Evolutionary conservation across 2,329 filamentous ascomycete species (phyloP).

Genomic region (Penicillium verrucosum): DNA sequence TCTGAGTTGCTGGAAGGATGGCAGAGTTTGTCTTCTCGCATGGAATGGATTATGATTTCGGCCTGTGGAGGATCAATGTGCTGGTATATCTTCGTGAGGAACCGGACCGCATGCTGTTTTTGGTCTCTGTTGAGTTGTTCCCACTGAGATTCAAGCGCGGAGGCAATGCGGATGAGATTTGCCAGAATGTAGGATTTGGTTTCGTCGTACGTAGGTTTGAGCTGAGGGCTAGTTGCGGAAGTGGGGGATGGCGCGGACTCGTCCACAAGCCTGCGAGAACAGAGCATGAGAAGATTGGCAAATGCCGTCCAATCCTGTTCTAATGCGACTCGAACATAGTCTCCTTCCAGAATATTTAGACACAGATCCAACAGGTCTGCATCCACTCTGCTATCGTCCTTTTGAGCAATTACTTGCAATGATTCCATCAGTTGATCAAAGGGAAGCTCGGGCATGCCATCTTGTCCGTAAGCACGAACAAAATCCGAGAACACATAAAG

Average conservation of each 20-base stretch:
- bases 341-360: conserved; percentile 40
- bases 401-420: conserved; percentile 33
- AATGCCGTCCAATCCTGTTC: conserved; percentile 34
- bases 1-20: conserved; percentile 29
- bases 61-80: conserved; percentile 40
- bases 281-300: conserved; percentile 33
- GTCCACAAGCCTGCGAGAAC: conserved; percentile 34
- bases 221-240: conserved; percentile 24
- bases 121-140: conserved; percentile 36
- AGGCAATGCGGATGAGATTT: conserved; percentile 37
- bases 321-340: conserved; percentile 33
- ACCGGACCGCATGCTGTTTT: conserved; percentile 34
- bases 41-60: conserved; percentile 37
- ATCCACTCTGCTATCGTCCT: conserved; percentile 39
- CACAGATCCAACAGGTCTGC: conserved; percentile 42
- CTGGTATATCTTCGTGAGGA: conserved; percentile 36
- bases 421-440: conserved; percentile 39
- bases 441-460: conserved; percentile 37
- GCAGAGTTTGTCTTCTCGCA: conserved; percentile 34
- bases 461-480: conserved; percentile 39
- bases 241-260: conserved; percentile 23
- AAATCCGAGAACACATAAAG: conserved; percentile 43
- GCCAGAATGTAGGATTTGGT: conserved; percentile 38
- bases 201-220: conserved; percentile 34
- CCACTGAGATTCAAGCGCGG: conserved; percentile 38